Conservation (phyloP, 2,329 filamentous ascomycete genomes). For the Coccinonectria pachysandricola region DNA sequence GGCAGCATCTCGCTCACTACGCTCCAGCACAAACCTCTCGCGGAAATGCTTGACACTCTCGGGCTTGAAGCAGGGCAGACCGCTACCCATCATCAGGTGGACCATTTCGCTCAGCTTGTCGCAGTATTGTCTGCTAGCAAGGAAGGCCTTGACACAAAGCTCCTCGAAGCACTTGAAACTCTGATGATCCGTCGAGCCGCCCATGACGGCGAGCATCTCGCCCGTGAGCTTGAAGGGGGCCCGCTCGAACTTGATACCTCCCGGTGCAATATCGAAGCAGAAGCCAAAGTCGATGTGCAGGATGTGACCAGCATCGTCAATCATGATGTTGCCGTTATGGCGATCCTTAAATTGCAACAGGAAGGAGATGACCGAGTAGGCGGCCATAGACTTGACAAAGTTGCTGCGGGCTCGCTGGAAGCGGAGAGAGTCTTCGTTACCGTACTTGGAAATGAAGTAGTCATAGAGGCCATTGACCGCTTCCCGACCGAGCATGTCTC, state of each 20-base stretch:
- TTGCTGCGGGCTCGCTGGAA: constrained; percentile 95
- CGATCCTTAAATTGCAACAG: constrained; percentile 97
- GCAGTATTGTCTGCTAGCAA: constrained; percentile 75
- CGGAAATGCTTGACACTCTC: constrained; percentile 88
- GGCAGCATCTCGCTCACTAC: constrained; percentile 82
- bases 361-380: constrained; percentile 94
- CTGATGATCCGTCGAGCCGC: constrained; percentile 72
- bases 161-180: constrained; percentile 95
- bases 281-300: constrained; percentile 99
- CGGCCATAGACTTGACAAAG: constrained; percentile 99
- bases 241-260: constrained; percentile 93
- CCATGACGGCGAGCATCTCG: constrained; percentile 99
- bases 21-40: constrained; percentile 86
- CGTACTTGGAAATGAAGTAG: constrained; percentile 96
- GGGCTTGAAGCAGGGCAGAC: constrained; percentile 94
- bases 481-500: constrained; percentile 96
- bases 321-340: constrained; percentile 99
- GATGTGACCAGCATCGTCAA: constrained; percentile 93
- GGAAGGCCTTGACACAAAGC: constrained; percentile 88
- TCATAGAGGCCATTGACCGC: constrained; percentile 97
- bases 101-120: constrained; percentile 88
- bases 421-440: constrained; percentile 84
- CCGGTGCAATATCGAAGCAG: constrained; percentile 97
- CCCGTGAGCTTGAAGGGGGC: constrained; percentile 96
- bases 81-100: constrained; percentile 89